phyloP scores from a whole-genome alignment of 2,329 filamentous ascomycete species.

The Ceratocystis colombiana region DNA sequence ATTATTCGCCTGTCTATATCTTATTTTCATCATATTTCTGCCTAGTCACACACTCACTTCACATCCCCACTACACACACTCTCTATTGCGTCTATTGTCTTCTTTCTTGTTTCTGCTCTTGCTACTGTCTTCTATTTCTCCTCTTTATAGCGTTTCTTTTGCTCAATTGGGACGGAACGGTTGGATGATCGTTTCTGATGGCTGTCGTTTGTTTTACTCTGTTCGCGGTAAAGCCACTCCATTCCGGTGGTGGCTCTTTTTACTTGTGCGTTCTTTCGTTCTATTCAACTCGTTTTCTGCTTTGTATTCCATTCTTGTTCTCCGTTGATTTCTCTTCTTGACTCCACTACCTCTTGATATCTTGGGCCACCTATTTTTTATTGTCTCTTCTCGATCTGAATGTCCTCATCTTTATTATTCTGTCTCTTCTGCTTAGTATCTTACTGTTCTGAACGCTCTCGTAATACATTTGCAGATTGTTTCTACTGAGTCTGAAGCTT shows the following conservation, averaged over 20 bases:
- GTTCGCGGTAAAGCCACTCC: background rate
- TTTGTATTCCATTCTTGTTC: background rate
- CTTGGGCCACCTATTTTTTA: background rate
- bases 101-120: background rate
- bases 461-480: slow-evolving; percentile 9
- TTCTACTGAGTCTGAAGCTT: too few species aligned
- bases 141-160: slow-evolving; percentile 5
- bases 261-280: background rate
- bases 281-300: background rate
- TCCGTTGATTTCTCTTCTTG: background rate
- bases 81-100: background rate
- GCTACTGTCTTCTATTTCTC: background rate
- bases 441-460: background rate
- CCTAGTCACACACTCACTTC: background rate
- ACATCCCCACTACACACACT: background rate
- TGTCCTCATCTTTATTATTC: background rate
- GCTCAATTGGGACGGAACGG: slow-evolving; percentile 13
- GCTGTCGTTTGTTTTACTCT: slow-evolving; percentile 1
- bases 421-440: background rate
- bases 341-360: too few species aligned
- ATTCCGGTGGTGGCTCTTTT: background rate
- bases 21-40: background rate
- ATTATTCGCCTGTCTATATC: slow-evolving; percentile 5
- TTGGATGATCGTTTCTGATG: slow-evolving; percentile 17
- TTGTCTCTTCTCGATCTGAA: background rate